Evolutionary conservation across 306 rosid species (phyloP).

Genomic region (Quercus suber): DNA sequence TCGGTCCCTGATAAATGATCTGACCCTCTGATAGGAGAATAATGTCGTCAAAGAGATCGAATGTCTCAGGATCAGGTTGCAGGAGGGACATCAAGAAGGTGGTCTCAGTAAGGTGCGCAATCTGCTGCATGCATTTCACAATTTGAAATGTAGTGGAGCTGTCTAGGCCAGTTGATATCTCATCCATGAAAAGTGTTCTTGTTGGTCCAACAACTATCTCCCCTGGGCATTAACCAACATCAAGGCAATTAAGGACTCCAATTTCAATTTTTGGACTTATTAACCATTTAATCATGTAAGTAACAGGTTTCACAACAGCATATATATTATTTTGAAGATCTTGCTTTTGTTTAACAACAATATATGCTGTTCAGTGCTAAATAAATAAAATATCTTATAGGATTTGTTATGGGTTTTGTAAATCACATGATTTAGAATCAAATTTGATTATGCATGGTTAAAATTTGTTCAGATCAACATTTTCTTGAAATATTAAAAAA

Average conservation of each 20-base stretch:
- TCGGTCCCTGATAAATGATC: background rate
- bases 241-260: background rate
- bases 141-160: conserved; percentile 4
- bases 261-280: background rate
- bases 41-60: background rate
- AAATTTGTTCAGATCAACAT: background rate
- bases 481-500: background rate
- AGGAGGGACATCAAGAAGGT: conserved; percentile 1
- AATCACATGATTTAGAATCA: background rate
- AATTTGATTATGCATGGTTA: background rate
- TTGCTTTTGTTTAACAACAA: no score
- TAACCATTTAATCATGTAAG: background rate
- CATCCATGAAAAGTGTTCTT: conserved; percentile 1
- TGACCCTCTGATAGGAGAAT: conserved; percentile 1
- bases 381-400: no score
- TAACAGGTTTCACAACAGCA: background rate
- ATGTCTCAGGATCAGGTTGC: conserved; percentile 4
- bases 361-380: no score
- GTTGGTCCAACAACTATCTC: conserved; percentile 9
- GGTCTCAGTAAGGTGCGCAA: background rate
- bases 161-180: conserved; percentile 13
- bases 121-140: background rate
- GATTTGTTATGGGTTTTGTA: no score
- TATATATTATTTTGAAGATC: no score
- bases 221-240: background rate